Conservation (phyloP, 2,329 filamentous ascomycete genomes). For the Exutisphaerella laricina region DNA sequence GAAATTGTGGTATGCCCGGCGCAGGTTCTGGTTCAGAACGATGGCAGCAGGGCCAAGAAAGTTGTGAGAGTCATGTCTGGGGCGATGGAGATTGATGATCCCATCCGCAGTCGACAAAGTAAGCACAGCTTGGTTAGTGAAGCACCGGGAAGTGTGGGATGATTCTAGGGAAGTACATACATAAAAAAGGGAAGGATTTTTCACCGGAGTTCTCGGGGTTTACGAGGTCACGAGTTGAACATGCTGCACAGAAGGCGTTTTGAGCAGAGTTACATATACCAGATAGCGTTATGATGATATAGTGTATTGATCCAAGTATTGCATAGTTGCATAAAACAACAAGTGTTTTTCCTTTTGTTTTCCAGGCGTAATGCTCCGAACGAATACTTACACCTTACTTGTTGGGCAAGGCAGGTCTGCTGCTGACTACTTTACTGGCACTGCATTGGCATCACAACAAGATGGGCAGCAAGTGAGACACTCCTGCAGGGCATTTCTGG, state of each 20-base stretch:
- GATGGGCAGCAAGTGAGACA: too few species aligned
- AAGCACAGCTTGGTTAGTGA: slow-evolving; percentile 30
- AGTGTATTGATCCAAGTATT: too few species aligned
- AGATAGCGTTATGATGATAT: slow-evolving; percentile 6
- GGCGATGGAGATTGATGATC: slow-evolving; percentile 44
- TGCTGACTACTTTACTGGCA: too few species aligned
- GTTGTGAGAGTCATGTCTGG: slow-evolving; percentile 47
- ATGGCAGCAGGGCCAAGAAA: slow-evolving; percentile 39
- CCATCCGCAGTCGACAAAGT: slow-evolving; percentile 23
- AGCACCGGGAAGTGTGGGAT: slow-evolving; percentile 19
- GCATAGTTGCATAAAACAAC: too few species aligned
- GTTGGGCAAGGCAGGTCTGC: too few species aligned
- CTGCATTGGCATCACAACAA: too few species aligned
- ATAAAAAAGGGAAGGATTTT: slow-evolving; percentile 5
- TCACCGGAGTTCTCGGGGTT: slow-evolving; percentile 1
- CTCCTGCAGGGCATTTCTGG: not conserved
- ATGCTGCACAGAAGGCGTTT: slow-evolving; percentile 6
- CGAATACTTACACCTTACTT: too few species aligned
- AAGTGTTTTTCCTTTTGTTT: too few species aligned
- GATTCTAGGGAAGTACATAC: too few species aligned
- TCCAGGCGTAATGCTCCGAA: too few species aligned
- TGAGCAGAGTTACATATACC: slow-evolving; percentile 1
- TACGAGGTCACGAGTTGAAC: not conserved
- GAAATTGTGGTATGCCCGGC: slow-evolving; percentile 94
- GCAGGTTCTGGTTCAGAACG: slow-evolving; percentile 68